Base-by-base conservation (phyloP, 257 asterid genomes). In the Solanum appendiculatum region DNA sequence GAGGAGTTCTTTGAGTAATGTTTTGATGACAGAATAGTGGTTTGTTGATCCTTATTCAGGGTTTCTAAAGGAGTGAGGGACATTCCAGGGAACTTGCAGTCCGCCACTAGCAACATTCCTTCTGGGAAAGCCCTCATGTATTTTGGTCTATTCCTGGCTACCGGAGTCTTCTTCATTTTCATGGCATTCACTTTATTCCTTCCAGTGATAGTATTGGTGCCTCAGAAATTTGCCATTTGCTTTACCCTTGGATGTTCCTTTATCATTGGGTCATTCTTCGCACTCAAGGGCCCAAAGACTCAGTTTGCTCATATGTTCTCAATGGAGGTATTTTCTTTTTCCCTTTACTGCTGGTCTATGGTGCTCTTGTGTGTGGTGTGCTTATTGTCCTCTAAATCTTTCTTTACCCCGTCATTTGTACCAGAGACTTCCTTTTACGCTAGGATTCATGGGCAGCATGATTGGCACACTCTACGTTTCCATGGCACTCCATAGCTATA, bases 401-500 rank as follows among this genome's bases (percentile, higher is more conserved):
- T 13, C 80, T 42, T 88, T 58, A 15, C 20, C 72, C 78, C 88
- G 3, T 90, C 54, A 51, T 89, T 34, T 88, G 77, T 29, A 73
- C 83, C 98, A 96, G 99, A 93, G 99, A 89, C 99, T 96, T 88
- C 97, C 98, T 84, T 96, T 96, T 91, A 95, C 99, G 9, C 66
- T 94, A 93, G 99, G 96, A 83, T 96, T 95, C 90, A 72, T 95
- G 60, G 95, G 99, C 87, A 91, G 98, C 93, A 96, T 96, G 99
- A 85, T 93, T 27, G 98, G 98, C 87, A 96, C 99, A 75, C 91
- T 96, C 85, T 96, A 96, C 82, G 99, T 93, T 74, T 95, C 99
- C 88, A 95, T 96, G 99, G 96, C 93, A 89, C 98, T 96, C 80
- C 99, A 95, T 89, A 96, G 98, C 93, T 96, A 96, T 90, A 90